These are phyloP conservation scores for Scedosporium aurantiacum DNA, from an alignment of 2,329 filamentous ascomycete genomes.

Conservation along the genomic window DNA sequence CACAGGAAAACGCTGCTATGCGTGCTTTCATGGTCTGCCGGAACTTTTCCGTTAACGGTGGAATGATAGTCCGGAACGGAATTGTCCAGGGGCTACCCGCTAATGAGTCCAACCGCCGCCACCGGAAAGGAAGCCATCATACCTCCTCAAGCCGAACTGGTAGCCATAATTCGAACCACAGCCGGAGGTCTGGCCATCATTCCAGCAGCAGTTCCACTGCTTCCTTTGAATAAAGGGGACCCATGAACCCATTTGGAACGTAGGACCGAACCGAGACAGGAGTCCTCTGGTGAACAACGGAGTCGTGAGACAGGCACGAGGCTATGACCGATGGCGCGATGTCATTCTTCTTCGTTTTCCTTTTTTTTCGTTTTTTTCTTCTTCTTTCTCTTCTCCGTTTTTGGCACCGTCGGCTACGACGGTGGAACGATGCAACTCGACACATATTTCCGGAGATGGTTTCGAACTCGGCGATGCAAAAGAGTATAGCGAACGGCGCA, in stretches of 20 bases:
- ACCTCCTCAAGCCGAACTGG: conserved; percentile 33
- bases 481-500: conserved; percentile 6
- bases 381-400: conserved; percentile 6
- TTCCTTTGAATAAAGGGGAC: conserved; percentile 39
- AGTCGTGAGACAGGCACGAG: not conserved
- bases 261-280: not conserved
- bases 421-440: not conserved
- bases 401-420: not conserved
- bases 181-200: conserved; percentile 44
- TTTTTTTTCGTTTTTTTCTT: conserved; percentile 1
- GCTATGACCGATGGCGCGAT: not conserved
- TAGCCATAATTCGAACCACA: conserved; percentile 24
- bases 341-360: conserved; percentile 1
- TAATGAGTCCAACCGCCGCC: conserved; percentile 36
- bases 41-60: conserved; percentile 94
- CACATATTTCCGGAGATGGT: not conserved
- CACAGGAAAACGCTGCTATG: conserved; percentile 89
- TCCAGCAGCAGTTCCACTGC: conserved; percentile 53
- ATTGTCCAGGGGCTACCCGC: conserved; percentile 56
- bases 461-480: conserved; percentile 1
- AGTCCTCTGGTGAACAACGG: not conserved
- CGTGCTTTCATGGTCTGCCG: conserved; percentile 95
- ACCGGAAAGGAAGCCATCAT: conserved; percentile 40
- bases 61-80: conserved; percentile 66
- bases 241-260: not conserved